Percentiles rank a stretch among this genome's conserved stretches.
Evolutionary conservation across 495 filamentous ascomycete species (phyloP).

Genomic region (Neurospora hispaniola): DNA sequence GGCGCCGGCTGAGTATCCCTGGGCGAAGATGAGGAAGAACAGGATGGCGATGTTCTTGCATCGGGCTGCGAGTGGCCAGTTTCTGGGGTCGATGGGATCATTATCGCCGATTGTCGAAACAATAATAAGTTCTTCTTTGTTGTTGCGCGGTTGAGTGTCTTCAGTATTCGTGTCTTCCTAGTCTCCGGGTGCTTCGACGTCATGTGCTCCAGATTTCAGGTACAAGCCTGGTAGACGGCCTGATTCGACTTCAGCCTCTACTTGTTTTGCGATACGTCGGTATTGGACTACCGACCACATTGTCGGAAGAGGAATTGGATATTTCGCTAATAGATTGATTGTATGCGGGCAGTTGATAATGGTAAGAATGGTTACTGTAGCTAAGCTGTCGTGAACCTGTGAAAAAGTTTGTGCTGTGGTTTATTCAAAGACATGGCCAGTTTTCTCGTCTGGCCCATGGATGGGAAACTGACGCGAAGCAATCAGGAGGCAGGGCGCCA

Average conservation of each 20-base stretch:
- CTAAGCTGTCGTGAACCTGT: background rate
- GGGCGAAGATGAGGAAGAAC: constrained; percentile 24
- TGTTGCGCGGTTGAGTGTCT: background rate
- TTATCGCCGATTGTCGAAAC: background rate
- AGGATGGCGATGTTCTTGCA: constrained; percentile 29
- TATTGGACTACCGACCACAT: constrained; percentile 9
- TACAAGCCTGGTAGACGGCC: background rate
- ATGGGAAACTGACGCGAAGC: background rate
- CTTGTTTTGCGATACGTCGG: constrained; percentile 4
- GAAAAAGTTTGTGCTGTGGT: background rate
- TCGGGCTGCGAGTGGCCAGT: constrained; percentile 20
- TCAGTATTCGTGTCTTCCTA: background rate
- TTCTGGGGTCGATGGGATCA: constrained; percentile 21
- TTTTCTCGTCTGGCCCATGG: background rate
- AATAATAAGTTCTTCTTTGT: constrained; percentile 7
- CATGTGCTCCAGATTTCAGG: background rate
- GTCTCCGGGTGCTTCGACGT: background rate
- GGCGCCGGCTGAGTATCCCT: constrained; percentile 21
- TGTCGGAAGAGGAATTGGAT: background rate
- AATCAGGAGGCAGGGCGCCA: background rate
- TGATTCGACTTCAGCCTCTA: background rate
- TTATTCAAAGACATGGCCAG: background rate
- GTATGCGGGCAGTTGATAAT: background rate
- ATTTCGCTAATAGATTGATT: background rate
- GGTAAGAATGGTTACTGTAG: background rate